phyloP scores from a whole-genome alignment of 2,329 filamentous ascomycete species.

The Ceratocystis cacaofunesta region DNA sequence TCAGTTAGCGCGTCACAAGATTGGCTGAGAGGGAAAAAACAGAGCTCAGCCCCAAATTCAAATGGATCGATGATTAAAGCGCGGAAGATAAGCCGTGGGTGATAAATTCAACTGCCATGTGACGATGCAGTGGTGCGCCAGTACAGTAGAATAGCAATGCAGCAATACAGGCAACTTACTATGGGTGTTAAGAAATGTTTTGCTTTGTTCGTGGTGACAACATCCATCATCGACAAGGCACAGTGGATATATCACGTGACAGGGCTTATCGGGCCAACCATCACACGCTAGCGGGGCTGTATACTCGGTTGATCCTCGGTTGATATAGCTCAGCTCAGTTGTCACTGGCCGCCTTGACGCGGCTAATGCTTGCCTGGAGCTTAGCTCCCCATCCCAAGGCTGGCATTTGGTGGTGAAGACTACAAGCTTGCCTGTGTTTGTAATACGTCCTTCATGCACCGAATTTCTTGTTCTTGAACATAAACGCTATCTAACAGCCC shows the following conservation, averaged over 20 bases:
- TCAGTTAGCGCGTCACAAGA: background rate
- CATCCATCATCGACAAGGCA: background rate
- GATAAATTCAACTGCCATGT: background rate
- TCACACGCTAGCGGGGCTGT: conserved; percentile 1
- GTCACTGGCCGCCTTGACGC: conserved; percentile 6
- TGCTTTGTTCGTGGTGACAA: background rate
- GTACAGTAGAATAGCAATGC: too few relatives aligned
- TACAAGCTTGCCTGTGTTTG: conserved; percentile 17
- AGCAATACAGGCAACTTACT: too few relatives aligned
- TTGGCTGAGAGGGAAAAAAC: background rate
- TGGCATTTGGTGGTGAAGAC: background rate
- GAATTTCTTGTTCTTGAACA: background rate
- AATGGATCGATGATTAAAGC: background rate
- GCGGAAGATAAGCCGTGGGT: background rate
- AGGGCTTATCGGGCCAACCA: conserved; percentile 5
- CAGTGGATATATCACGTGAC: background rate
- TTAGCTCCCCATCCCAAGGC: conserved; percentile 24
- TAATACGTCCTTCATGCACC: background rate
- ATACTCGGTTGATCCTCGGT: conserved; percentile 17
- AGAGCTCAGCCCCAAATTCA: background rate
- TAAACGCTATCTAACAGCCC: background rate
- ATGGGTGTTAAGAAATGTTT: too few relatives aligned
- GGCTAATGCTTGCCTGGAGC: conserved; percentile 21
- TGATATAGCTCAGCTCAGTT: conserved; percentile 10
- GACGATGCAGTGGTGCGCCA: background rate